A percentile compares a stretch with the other conserved stretches of the same genome.
phyloP scores from a whole-genome alignment of 768 basidiomycete species.

The Phylloporus rhodoxanthus region DNA sequence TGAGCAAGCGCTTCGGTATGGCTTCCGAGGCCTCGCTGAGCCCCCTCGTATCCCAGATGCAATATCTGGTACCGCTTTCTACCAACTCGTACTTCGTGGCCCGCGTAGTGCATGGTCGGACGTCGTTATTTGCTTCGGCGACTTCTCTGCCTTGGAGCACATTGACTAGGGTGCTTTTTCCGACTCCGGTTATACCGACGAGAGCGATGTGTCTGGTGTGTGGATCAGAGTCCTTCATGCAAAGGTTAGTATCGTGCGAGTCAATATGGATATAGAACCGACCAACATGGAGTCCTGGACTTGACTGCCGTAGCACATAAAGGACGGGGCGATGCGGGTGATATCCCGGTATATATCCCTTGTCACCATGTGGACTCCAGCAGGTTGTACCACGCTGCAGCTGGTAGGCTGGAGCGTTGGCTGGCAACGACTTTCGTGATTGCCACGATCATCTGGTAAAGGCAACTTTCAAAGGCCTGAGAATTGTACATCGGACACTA shows the following conservation, averaged over 20 bases:
- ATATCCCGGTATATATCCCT: neutral
- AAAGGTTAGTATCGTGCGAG: neutral
- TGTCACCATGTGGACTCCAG: constrained; percentile 13
- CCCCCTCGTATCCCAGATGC: constrained; percentile 24
- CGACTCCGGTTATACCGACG: constrained; percentile 21
- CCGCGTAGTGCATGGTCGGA: constrained; percentile 16
- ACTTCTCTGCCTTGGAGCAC: constrained; percentile 13
- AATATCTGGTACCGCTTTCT: constrained; percentile 5
- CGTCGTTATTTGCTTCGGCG: constrained; percentile 15
- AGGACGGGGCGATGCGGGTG: neutral
- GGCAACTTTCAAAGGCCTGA: neutral
- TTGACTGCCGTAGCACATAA: neutral
- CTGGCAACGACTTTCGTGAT: neutral
- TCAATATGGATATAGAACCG: neutral
- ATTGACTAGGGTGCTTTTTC: constrained; percentile 26
- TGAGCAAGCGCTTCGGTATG: constrained; percentile 1
- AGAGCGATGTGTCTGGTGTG: constrained; percentile 15
- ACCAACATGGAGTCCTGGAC: constrained; percentile 14
- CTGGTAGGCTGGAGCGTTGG: neutral
- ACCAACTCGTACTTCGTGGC: constrained; percentile 6
- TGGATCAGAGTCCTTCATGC: constrained; percentile 1
- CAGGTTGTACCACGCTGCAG: constrained; percentile 10
- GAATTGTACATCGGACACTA: neutral
- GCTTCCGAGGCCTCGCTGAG: constrained; percentile 16
- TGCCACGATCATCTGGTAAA: neutral